These are phyloP conservation scores for Neoascochyta sp. DNA, from an alignment of 2,329 filamentous ascomycete genomes.

Conservation along the genomic window DNA sequence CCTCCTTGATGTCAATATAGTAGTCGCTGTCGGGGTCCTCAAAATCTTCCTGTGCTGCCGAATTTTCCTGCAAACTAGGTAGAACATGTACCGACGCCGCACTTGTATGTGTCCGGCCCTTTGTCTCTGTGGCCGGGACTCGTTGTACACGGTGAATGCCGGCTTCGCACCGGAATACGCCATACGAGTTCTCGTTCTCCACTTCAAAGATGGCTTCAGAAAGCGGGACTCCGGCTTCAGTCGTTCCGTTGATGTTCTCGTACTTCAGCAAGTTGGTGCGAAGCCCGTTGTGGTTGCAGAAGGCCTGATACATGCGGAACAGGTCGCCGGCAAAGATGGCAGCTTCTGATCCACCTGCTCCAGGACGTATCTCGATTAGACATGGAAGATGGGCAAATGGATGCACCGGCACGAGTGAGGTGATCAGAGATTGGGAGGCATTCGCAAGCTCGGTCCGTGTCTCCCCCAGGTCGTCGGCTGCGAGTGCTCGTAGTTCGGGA, in stretches of 20 bases:
- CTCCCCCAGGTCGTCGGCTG: conserved; percentile 65
- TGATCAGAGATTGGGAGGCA: conserved; percentile 67
- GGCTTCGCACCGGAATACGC: conserved; percentile 76
- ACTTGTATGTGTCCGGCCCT: conserved; percentile 88
- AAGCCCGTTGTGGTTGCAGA: conserved; percentile 67
- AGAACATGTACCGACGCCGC: conserved; percentile 90
- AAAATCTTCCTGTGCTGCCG: conserved; percentile 53
- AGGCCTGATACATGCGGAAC: conserved; percentile 82
- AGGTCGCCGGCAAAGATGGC: conserved; percentile 84
- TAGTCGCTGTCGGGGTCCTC: conserved; percentile 88
- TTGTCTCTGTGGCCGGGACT: conserved; percentile 84
- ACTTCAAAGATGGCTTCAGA: conserved; percentile 88
- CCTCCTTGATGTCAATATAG: conserved; percentile 80
- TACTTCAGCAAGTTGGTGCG: conserved; percentile 71
- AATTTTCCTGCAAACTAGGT: conserved; percentile 68
- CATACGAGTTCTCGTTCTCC: conserved; percentile 72
- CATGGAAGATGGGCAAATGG: conserved; percentile 88
- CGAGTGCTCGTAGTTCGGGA: conserved; percentile 56
- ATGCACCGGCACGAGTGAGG: conserved; percentile 77
- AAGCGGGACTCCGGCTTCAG: conserved; percentile 62
- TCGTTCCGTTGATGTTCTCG: conserved; percentile 66
- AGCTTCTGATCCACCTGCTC: conserved; percentile 87
- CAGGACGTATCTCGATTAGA: conserved; percentile 85
- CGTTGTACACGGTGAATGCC: conserved; percentile 95
- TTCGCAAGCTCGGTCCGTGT: conserved; percentile 60